phyloP scores from a whole-genome alignment of 2,329 filamentous ascomycete genomes.

The Dothideomycetes sp. region DNA sequence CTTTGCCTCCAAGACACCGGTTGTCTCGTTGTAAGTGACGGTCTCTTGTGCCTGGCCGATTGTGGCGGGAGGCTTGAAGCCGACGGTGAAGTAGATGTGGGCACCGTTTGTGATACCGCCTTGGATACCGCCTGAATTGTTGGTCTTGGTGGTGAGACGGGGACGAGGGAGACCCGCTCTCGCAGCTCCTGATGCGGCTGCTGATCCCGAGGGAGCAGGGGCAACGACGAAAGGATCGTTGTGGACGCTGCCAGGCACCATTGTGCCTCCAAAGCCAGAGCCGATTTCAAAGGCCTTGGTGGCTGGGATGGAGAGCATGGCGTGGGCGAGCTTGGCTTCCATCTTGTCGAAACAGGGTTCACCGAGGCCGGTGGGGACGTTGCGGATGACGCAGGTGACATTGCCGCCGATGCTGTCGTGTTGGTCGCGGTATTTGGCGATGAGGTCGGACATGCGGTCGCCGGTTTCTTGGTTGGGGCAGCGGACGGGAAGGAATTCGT shows the following conservation, averaged over 20 bases:
- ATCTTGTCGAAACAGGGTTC: constrained; percentile 95
- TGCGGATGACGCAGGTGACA: constrained; percentile 86
- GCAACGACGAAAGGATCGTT: constrained; percentile 76
- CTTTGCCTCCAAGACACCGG: constrained; percentile 79
- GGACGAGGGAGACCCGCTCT: constrained; percentile 25
- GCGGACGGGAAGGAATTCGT: constrained; percentile 74
- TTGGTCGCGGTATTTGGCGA: constrained; percentile 67
- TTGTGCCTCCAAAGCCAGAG: constrained; percentile 79
- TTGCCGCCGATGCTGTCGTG: constrained; percentile 90
- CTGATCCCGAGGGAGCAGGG: constrained; percentile 36
- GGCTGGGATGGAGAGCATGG: constrained; percentile 90
- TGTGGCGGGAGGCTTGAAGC: constrained; percentile 90
- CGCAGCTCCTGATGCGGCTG: constrained; percentile 19
- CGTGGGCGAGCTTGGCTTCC: constrained; percentile 82
- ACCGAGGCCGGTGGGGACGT: constrained; percentile 74
- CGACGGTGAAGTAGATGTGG: constrained; percentile 87
- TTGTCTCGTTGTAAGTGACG: constrained; percentile 64
- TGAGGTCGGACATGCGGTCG: constrained; percentile 66
- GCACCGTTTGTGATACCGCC: constrained; percentile 92
- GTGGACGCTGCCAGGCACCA: constrained; percentile 79
- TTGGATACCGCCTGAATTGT: constrained; percentile 91
- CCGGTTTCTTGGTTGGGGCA: constrained; percentile 63
- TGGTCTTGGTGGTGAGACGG: constrained; percentile 75
- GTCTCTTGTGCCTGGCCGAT: constrained; percentile 85
- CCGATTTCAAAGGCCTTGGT: constrained; percentile 95